These are phyloP conservation scores for Cucurbitaria berberidis DNA, from an alignment of 2,329 filamentous ascomycete species.

Conservation along the genomic window DNA sequence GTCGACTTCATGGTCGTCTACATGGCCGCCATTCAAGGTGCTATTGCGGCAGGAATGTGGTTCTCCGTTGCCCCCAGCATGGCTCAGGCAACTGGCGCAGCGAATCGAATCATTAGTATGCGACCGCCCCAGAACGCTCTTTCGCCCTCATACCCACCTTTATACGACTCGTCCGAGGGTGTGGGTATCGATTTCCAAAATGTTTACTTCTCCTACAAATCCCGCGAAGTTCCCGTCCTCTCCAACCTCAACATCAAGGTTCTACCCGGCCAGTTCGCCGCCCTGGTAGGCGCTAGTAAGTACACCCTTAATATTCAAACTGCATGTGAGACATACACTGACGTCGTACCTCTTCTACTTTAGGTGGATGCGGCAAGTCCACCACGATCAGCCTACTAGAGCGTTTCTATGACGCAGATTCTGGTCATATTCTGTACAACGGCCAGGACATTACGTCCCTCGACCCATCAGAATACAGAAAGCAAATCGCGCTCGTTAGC, in stretches of 20 bases:
- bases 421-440: conserved; percentile 67
- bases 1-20: conserved; percentile 61
- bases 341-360: neutral
- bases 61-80: conserved; percentile 57
- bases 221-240: conserved; percentile 73
- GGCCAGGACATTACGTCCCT: conserved; percentile 46
- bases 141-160: conserved; percentile 13
- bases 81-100: conserved; percentile 45
- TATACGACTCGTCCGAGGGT: conserved; percentile 17
- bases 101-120: conserved; percentile 47
- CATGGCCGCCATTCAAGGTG: conserved; percentile 57
- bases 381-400: conserved; percentile 68
- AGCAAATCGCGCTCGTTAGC: conserved; percentile 52
- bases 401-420: conserved; percentile 71
- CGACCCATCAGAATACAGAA: conserved; percentile 49
- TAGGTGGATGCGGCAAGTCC: conserved; percentile 68
- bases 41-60: conserved; percentile 47
- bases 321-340: neutral
- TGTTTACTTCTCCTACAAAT: conserved; percentile 93
- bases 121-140: conserved; percentile 26
- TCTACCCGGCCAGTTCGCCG: conserved; percentile 70
- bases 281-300: conserved; percentile 69
- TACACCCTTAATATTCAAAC: neutral
- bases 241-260: conserved; percentile 55
- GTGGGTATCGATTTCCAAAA: conserved; percentile 80